A percentile compares a stretch with the other conserved stretches of the same genome.
Conservation (phyloP, 2,329 filamentous ascomycete species). For the Phyllosticta citribraziliensis region DNA sequence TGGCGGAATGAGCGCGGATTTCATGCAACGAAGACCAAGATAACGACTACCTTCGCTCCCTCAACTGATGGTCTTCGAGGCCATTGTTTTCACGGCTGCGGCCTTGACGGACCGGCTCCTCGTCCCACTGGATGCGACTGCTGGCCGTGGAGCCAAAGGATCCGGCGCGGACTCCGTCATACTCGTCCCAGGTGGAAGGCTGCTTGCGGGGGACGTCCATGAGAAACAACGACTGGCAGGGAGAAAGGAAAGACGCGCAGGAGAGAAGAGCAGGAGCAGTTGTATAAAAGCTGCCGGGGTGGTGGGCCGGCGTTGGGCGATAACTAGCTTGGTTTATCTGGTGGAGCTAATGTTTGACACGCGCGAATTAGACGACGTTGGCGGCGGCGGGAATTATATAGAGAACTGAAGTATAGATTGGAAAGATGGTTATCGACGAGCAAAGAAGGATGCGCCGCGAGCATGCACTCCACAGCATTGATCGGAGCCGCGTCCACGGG, state of each 20-base stretch:
- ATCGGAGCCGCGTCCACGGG: neutral
- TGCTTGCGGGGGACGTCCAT: conserved; percentile 31
- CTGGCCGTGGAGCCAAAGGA: conserved; percentile 30
- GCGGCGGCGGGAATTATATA: neutral
- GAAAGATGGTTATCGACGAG: neutral
- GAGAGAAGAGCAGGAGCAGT: neutral
- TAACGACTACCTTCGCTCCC: conserved; percentile 24
- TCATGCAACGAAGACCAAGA: neutral
- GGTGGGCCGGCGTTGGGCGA: neutral
- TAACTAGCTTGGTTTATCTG: neutral
- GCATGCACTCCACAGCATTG: neutral
- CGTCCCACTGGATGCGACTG: conserved; percentile 30
- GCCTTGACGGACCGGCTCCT: conserved; percentile 18
- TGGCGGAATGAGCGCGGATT: conserved; percentile 12
- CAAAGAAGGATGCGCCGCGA: neutral
- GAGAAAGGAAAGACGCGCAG: neutral
- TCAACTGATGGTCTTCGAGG: conserved; percentile 19
- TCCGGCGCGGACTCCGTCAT: conserved; percentile 33
- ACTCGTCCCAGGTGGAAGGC: conserved; percentile 38
- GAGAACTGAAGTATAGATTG: neutral
- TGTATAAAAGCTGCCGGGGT: neutral
- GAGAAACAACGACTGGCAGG: neutral
- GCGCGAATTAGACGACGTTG: neutral
- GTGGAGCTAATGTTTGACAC: neutral
- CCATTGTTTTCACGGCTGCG: conserved; percentile 20